Conservation (phyloP, 306 rosid species). For the Trichosanthes cucumerina region DNA sequence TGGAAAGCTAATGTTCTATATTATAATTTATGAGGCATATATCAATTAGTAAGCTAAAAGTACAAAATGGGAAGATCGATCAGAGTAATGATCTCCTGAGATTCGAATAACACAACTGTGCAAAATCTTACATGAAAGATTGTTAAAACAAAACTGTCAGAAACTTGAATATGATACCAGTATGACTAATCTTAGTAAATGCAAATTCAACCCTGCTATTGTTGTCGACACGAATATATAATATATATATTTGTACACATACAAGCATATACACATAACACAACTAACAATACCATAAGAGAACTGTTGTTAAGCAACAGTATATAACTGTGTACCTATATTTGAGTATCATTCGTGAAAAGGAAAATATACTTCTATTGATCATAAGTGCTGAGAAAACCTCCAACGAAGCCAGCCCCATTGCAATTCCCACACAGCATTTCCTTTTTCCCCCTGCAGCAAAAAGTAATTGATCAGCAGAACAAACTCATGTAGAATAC, state of each 20-base stretch:
- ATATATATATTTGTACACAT: not conserved
- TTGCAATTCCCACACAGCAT: constrained; percentile 82
- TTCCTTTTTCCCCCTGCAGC: constrained; percentile 63
- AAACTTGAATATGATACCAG: not conserved
- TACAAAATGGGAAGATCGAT: not conserved
- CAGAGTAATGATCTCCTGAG: not conserved
- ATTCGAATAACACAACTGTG: not conserved
- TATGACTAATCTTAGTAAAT: not conserved
- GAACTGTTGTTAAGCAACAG: not conserved
- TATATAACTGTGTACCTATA: not conserved
- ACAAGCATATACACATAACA: not conserved
- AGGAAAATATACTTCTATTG: constrained; percentile 17
- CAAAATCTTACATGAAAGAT: not conserved
- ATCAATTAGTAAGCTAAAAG: not conserved
- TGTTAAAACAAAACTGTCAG: not conserved
- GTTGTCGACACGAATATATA: not conserved
- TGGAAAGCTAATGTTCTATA: not conserved
- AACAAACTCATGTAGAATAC: not conserved
- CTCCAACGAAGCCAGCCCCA: constrained; percentile 89
- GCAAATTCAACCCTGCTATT: not conserved
- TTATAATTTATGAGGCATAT: not conserved
- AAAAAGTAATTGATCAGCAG: not conserved
- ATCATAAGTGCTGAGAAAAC: constrained; percentile 79
- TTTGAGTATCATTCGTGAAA: not conserved
- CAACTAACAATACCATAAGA: not conserved